Evolutionary conservation across 345 rosid genomes (phyloP).

Genomic region (Pelargonium nanum): DNA sequence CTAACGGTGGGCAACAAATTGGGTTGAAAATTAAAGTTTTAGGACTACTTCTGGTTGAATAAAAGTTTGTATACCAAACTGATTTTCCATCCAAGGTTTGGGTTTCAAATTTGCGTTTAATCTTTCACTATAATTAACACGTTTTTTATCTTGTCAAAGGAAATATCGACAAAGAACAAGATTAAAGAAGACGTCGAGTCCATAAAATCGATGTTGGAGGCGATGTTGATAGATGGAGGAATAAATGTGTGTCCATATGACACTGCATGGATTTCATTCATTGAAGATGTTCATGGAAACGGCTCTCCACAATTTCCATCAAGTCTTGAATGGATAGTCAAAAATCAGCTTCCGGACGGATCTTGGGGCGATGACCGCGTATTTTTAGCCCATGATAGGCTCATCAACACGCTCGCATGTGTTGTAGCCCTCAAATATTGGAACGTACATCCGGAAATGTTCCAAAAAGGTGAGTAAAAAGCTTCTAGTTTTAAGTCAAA

Average conservation of each 20-base stretch:
- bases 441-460: constrained; percentile 56
- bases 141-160: too few species aligned
- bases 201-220: constrained; percentile 40
- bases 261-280: constrained; percentile 92
- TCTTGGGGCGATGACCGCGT: constrained; percentile 75
- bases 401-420: constrained; percentile 79
- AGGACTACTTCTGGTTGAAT: too few species aligned
- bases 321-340: constrained; percentile 60
- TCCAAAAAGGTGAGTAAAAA: constrained; percentile 39
- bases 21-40: too few species aligned
- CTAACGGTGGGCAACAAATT: too few species aligned
- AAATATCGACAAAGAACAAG: constrained; percentile 17
- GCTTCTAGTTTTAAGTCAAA: too few species aligned
- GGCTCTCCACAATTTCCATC: constrained; percentile 69
- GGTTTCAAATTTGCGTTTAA: too few species aligned
- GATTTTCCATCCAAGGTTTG: too few species aligned
- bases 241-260: constrained; percentile 80
- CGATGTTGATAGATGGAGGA: constrained; percentile 81
- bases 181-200: constrained; percentile 33
- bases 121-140: too few species aligned
- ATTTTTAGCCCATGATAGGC: constrained; percentile 66
- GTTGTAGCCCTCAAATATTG: constrained; percentile 70
- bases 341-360: constrained; percentile 72
- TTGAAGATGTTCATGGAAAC: constrained; percentile 37
- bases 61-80: too few species aligned